Percentiles rank a stretch among this genome's conserved stretches.
Conservation (phyloP, 2,329 filamentous ascomycete species). For the Septoria linicola region DNA sequence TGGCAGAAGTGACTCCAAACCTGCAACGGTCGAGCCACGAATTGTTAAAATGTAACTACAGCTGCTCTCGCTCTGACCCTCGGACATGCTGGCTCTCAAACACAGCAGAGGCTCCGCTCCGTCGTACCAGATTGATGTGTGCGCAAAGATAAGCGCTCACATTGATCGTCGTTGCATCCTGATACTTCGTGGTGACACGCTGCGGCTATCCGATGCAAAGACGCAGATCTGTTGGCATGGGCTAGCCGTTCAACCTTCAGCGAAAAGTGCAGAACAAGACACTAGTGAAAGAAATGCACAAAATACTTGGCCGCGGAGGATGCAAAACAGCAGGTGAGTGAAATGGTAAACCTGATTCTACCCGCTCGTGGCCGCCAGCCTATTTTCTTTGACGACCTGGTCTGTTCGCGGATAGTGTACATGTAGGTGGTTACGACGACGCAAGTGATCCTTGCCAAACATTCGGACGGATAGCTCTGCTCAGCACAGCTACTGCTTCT, state of each 20-base stretch:
- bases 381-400: no score
- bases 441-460: no score
- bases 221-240: neutral
- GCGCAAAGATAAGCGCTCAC: constrained; percentile 4
- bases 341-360: neutral
- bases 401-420: no score
- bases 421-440: no score
- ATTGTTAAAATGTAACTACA: no score
- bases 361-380: neutral
- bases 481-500: neutral
- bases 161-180: constrained; percentile 8
- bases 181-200: constrained; percentile 15
- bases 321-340: no score
- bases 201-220: constrained; percentile 14
- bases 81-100: no score
- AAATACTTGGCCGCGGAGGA: neutral
- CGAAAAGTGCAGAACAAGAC: neutral
- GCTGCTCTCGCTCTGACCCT: no score
- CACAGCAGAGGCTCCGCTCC: neutral
- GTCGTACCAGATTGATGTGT: neutral
- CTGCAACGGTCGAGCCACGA: constrained; percentile 1
- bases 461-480: no score
- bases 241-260: neutral
- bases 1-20: constrained; percentile 5
- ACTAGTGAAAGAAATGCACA: neutral